Evolutionary conservation across 108 stramenopile species (phyloP), one percentile per base, ranked within the genome.

Genomic region (Schizochytrium sp.): DNA sequence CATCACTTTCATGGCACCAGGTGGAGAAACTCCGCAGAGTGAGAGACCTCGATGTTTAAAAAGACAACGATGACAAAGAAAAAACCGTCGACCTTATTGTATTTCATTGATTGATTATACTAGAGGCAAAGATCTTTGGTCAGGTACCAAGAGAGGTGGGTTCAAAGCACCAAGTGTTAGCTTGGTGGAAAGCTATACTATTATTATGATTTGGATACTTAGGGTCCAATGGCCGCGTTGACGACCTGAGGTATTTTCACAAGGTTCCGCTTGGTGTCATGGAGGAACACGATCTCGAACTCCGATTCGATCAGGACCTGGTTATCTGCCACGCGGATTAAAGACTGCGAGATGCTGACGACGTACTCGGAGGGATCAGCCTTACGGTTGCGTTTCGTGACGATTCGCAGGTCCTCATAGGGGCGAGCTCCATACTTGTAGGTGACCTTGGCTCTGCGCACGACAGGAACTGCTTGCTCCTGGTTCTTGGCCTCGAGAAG

Each of bases 371-470:
- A 69, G 15, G 10, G 12, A 10, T 69, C 64, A 44, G 19, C 64
- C 64, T 69, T 69, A 2, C 42, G 64, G 28, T 69, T 38, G 10
- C 44, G 64, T 44, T 12, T 7, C 64, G 64, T 69, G 10, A 5
- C 44, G 44, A 69, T 69, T 10, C 7, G 64, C 42, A 69, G 64
- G 42, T 12, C 19, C 64, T 69, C 64, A 15, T 8, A 12, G 28
- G 64, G 64, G 42, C 64, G 40, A 8, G 64, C 64, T 8, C 64
- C 64, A 38, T 69, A 44, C 28, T 69, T 69, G 64, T 69, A 69
- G 2, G 64, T 44, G 7, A 69, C 42, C 3, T 69, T 69, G 12
- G 64, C 64, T 0, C 12, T 13, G 64, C 64, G 64, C 64, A 69
- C 64, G 28, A 69, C 64, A 7, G 64, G 64, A 7, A 69, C 64